These are phyloP conservation scores for Isatis lusitanica DNA, from an alignment of 441 rosid genomes.

Conservation along the genomic window DNA sequence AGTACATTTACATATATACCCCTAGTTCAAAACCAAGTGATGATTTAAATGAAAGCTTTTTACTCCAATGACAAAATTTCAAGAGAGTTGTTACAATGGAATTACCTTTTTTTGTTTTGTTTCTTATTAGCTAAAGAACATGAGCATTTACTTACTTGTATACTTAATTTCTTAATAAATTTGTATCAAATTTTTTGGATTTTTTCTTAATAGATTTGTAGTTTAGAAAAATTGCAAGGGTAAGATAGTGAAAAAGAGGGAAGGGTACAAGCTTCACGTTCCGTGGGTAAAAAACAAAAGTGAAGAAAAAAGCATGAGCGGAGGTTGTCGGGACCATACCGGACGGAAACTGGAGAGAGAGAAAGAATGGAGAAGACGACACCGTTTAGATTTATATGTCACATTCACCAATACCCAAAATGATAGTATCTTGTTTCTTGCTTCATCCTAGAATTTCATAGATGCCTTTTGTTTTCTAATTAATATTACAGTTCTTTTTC, in stretches of 20 bases:
- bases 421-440: not conserved
- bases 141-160: not conserved
- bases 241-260: not conserved
- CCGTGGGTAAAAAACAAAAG: slow-evolving; percentile 34
- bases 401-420: slow-evolving; percentile 2
- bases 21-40: not conserved
- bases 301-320: slow-evolving; percentile 20
- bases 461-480: not conserved
- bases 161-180: not conserved
- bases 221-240: not conserved
- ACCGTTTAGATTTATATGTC: slow-evolving; percentile 24
- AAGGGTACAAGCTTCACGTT: slow-evolving; percentile 33
- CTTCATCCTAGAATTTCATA: not conserved
- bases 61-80: not conserved
- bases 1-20: not conserved
- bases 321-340: slow-evolving; percentile 33
- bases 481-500: not conserved
- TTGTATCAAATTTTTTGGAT: no score
- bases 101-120: not conserved
- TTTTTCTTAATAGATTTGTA: no score
- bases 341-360: not conserved
- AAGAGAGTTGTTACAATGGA: not conserved
- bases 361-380: slow-evolving; percentile 2
- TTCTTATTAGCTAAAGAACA: not conserved
- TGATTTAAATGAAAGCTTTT: not conserved